These are phyloP conservation scores for Selaginella moellendorffii DNA, from an alignment of 75 land plant species.

Conservation along the genomic window DNA sequence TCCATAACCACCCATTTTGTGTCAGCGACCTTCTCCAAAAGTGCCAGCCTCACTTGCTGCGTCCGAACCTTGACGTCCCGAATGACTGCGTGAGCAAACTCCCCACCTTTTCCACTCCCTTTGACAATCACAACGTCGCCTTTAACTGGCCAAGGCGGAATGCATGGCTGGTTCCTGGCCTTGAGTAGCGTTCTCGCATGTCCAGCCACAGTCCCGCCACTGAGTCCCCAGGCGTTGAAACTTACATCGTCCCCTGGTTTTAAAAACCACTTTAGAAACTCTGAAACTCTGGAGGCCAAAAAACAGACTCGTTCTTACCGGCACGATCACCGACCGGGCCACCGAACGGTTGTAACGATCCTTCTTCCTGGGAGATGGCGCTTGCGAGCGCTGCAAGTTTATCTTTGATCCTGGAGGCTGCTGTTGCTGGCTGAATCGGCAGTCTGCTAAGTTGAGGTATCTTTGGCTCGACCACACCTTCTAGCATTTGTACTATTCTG, in stretches of 20 bases:
- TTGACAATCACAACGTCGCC: constrained; percentile 17
- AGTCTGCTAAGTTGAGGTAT: neutral
- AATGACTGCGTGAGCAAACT: constrained; percentile 11
- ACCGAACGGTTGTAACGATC: neutral
- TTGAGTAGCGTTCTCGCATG: neutral
- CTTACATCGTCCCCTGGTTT: neutral
- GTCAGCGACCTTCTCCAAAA: constrained; percentile 12
- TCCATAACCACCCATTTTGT: constrained; percentile 14
- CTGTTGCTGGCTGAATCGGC: neutral
- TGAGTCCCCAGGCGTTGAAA: neutral
- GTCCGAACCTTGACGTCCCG: constrained; percentile 16
- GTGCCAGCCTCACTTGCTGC: constrained; percentile 14
- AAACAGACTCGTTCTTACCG: no score
- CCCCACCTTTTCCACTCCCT: constrained; percentile 9
- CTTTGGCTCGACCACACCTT: constrained; percentile 3
- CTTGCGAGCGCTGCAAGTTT: neutral
- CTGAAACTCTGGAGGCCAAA: no score
- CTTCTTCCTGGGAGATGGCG: neutral
- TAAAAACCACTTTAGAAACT: neutral
- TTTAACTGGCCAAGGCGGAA: constrained; percentile 18
- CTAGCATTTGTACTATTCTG: constrained; percentile 10
- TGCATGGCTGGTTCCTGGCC: constrained; percentile 13
- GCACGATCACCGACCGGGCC: no score
- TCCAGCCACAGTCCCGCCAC: neutral
- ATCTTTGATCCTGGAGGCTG: neutral